A percentile compares a stretch with the other conserved stretches of the same genome.
These are phyloP conservation scores for Chenopodium suecicum DNA, from an alignment of 148 eudicot species.

Conservation along the genomic window DNA sequence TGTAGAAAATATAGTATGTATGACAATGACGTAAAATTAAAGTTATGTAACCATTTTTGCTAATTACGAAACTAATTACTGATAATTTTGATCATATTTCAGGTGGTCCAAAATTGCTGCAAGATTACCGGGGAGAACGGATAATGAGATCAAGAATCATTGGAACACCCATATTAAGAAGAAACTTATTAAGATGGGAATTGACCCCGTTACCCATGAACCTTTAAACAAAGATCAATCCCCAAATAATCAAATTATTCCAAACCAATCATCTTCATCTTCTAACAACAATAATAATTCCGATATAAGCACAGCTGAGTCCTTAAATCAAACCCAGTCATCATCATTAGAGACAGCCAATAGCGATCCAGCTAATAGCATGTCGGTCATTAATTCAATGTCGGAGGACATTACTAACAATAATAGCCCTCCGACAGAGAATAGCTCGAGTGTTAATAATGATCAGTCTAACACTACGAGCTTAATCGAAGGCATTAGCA, in stretches of 20 bases:
- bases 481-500: constrained; percentile 30
- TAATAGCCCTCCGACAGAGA: constrained; percentile 38
- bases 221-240: constrained; percentile 48
- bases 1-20: background rate
- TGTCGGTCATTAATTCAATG: background rate
- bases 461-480: constrained; percentile 23
- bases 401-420: constrained; percentile 10
- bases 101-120: constrained; percentile 98
- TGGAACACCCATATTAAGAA: constrained; percentile 98
- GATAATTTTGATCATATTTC: background rate
- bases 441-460: constrained; percentile 20
- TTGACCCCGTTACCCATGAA: constrained; percentile 84
- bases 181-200: constrained; percentile 88
- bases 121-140: constrained; percentile 87
- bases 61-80: background rate
- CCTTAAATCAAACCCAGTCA: constrained; percentile 25
- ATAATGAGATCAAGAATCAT: constrained; percentile 90
- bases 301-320: constrained; percentile 31
- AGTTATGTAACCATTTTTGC: background rate
- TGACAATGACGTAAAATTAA: background rate
- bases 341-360: constrained; percentile 24
- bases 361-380: constrained; percentile 13
- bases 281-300: constrained; percentile 31
- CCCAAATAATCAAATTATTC: constrained; percentile 9
- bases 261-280: constrained; percentile 36